Evolutionary conservation across 2,329 filamentous ascomycete genomes (phyloP), one percentile per base, ranked within the genome.

Genomic region (Trichoderma polysporum): DNA sequence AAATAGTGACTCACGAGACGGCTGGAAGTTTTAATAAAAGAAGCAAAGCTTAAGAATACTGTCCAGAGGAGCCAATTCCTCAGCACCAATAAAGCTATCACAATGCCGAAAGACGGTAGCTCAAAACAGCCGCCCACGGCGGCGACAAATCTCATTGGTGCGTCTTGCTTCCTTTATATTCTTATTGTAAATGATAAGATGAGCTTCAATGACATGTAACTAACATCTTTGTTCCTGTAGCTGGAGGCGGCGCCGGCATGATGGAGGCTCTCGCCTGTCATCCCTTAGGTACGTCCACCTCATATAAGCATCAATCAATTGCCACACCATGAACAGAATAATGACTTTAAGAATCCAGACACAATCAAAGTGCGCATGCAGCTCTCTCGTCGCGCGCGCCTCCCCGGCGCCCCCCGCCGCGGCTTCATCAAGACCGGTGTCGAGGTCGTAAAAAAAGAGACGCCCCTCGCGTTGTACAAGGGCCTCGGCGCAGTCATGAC

Each of bases 351-450:
- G 15, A 13, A 2, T n/a, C 9, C 27, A 91, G 93, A 97, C 80
- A 97, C 94, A 68, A 97, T 98, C 84, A 97, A 99, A 86, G 95
- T 99, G 69, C 93, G 95, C 73, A 99, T 99, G 96, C 95, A 99
- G 83, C 90, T 99, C 68, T 98, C 95, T 66, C 87, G 91, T 72
- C 89, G 95, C 78, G 93, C 91, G 58, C 87, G 91, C 72, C 86
- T 88, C 68, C 93, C 93, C 66, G 95, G 95, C 69, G 88, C 91
- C 78, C 92, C 94, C 74, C 89, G 90, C 74, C 91, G 93, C 73
- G 94, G 95, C 70, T 99, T 99, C 82, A 78, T 97, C 71, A 84
- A 84, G 66, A 99, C 95, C 1, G 95, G 95, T 69, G 80, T 85
- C 69, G 91, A 96, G 73, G 98, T 99, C 74, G 88, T 97, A 64